Evolutionary conservation across 2,329 filamentous ascomycete genomes (phyloP).

Genomic region (Cladophialophora exuberans): DNA sequence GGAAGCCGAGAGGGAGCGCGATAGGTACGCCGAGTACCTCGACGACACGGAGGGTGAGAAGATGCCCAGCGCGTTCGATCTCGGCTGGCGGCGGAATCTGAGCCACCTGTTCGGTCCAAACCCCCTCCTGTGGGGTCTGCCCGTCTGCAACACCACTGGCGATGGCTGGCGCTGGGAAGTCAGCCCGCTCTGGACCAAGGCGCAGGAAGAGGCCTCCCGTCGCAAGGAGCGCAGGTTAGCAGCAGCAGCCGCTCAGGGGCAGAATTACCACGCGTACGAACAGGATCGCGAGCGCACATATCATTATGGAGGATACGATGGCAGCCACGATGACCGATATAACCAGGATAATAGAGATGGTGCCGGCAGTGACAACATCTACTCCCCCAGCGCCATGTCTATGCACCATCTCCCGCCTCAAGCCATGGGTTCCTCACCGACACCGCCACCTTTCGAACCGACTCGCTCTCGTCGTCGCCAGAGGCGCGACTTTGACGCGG

Average conservation of each 20-base stretch:
- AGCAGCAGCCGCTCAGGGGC: slow-evolving; percentile 33
- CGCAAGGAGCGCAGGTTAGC: slow-evolving; percentile 27
- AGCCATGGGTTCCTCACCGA: background rate
- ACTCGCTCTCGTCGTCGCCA: slow-evolving; percentile 9
- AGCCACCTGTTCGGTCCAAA: slow-evolving; percentile 77
- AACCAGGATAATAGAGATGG: slow-evolving; percentile 1
- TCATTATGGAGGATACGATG: no score
- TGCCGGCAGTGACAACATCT: slow-evolving; percentile 14
- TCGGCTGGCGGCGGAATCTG: slow-evolving; percentile 81
- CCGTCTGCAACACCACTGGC: slow-evolving; percentile 81
- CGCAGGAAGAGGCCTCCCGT: slow-evolving; percentile 42
- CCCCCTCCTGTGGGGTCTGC: slow-evolving; percentile 75
- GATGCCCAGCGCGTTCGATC: slow-evolving; percentile 90
- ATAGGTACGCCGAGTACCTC: slow-evolving; percentile 77
- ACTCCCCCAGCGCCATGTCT: slow-evolving; percentile 29
- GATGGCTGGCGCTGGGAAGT: slow-evolving; percentile 96
- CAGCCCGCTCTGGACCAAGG: slow-evolving; percentile 75
- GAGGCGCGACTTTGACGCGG: slow-evolving; percentile 6
- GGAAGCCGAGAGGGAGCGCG: slow-evolving; percentile 66
- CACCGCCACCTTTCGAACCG: background rate
- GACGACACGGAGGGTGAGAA: slow-evolving; percentile 87
- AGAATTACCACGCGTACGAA: slow-evolving; percentile 8
- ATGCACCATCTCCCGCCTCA: slow-evolving; percentile 19
- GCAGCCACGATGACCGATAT: slow-evolving; percentile 5
- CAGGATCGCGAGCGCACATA: slow-evolving; percentile 15